Evolutionary conservation across 805 yeast species (phyloP).

Genomic region (Lachancea meyersii): DNA sequence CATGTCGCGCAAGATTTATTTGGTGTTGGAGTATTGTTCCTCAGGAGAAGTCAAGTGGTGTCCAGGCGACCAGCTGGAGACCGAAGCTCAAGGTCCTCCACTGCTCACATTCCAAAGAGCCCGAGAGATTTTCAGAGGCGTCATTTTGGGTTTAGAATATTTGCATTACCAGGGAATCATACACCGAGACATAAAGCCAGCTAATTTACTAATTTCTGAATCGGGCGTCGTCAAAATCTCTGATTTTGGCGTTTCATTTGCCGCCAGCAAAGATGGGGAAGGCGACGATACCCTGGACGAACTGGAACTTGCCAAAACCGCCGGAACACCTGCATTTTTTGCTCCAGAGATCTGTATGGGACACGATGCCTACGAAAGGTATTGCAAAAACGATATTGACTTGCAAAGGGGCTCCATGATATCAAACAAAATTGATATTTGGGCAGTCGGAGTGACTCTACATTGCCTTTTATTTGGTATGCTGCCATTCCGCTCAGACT

Average conservation of each 20-base stretch:
- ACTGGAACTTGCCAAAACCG: slow-evolving; percentile 86
- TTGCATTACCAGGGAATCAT: slow-evolving; percentile 85
- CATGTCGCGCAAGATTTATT: slow-evolving; percentile 74
- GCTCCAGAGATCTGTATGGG: slow-evolving; percentile 88
- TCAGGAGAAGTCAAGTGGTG: slow-evolving; percentile 88
- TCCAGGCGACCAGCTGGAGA: slow-evolving; percentile 35
- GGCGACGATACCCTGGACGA: slow-evolving; percentile 40
- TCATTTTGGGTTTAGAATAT: slow-evolving; percentile 81
- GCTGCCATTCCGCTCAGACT: slow-evolving; percentile 84
- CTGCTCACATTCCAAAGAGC: slow-evolving; percentile 60
- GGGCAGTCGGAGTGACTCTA: slow-evolving; percentile 93
- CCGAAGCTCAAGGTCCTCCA: slow-evolving; percentile 49
- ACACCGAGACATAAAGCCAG: slow-evolving; percentile 95
- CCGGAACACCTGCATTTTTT: slow-evolving; percentile 95
- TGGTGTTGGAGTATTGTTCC: slow-evolving; percentile 84
- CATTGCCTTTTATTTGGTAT: slow-evolving; percentile 83
- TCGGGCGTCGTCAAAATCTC: slow-evolving; percentile 80
- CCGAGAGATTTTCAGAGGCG: slow-evolving; percentile 72
- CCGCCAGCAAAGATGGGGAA: slow-evolving; percentile 28
- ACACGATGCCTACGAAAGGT: slow-evolving; percentile 24
- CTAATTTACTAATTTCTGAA: slow-evolving; percentile 68
- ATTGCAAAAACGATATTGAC: slow-evolving; percentile 19
- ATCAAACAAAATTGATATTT: slow-evolving; percentile 83
- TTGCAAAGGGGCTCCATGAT: slow-evolving; percentile 43
- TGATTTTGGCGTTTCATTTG: slow-evolving; percentile 95